phyloP scores from a whole-genome alignment of 2,329 filamentous ascomycete genomes.

The Penicillium palitans region DNA sequence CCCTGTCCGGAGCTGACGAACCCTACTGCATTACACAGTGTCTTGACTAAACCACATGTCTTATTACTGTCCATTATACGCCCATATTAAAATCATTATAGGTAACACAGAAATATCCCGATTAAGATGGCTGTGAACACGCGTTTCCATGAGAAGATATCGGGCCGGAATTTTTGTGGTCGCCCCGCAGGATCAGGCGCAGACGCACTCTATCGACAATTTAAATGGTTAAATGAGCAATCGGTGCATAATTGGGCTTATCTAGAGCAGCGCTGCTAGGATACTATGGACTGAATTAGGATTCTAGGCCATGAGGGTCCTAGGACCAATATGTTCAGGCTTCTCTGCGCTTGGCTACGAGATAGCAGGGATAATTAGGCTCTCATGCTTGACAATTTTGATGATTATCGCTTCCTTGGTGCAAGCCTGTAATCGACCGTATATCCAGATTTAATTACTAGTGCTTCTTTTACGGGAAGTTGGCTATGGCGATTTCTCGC shows the following conservation, averaged over 20 bases:
- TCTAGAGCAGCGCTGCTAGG: not conserved
- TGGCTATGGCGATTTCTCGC: not conserved
- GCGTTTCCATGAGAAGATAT: not conserved
- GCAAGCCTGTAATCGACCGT: not conserved
- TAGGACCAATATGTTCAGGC: not conserved
- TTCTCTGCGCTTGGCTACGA: not conserved
- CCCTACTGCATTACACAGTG: not conserved
- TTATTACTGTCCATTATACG: not conserved
- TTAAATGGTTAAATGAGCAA: not conserved
- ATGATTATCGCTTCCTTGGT: not conserved
- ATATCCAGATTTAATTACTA: not conserved
- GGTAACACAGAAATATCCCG: not conserved
- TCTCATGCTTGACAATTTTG: not conserved
- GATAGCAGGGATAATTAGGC: not conserved
- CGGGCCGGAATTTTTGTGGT: not conserved
- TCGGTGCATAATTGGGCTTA: not conserved
- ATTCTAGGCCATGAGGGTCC: not conserved
- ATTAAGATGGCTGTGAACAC: not conserved
- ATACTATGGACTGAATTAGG: no score
- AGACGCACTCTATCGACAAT: not conserved
- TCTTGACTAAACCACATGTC: not conserved
- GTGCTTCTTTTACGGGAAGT: not conserved
- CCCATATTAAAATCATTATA: not conserved
- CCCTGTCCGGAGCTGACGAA: conserved; percentile 5
- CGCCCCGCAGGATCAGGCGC: not conserved